Evolutionary conservation across 2,329 filamentous ascomycete species (phyloP).

Genomic region (Colletotrichum tropicale): DNA sequence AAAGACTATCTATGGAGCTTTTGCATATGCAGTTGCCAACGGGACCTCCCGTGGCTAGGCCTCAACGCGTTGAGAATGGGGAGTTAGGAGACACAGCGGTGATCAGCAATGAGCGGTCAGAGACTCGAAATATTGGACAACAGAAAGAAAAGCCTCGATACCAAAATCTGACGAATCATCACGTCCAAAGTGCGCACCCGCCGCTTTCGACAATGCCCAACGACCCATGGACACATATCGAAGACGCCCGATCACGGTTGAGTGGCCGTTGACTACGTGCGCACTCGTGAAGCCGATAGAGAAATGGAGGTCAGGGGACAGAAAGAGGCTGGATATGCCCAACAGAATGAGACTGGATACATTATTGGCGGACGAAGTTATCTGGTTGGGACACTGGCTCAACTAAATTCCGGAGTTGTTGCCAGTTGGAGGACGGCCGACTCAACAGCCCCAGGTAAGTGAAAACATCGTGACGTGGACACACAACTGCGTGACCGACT

Average conservation of each 20-base stretch:
- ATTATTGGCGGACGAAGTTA: background rate
- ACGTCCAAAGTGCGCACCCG: background rate
- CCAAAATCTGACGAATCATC: background rate
- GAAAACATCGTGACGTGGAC: background rate
- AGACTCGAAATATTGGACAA: background rate
- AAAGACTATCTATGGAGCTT: background rate
- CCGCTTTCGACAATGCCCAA: background rate
- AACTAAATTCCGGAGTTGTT: background rate
- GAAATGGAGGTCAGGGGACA: background rate
- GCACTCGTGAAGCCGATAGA: background rate
- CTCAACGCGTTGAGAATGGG: background rate
- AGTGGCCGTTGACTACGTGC: background rate
- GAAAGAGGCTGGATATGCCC: background rate
- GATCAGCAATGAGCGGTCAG: background rate
- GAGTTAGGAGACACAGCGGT: background rate
- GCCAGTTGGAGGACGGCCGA: background rate
- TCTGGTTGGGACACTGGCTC: background rate
- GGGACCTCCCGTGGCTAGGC: background rate
- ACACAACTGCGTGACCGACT: background rate
- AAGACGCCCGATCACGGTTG: background rate
- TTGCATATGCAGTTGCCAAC: background rate
- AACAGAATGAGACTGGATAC: background rate
- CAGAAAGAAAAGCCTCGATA: background rate
- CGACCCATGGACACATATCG: background rate
- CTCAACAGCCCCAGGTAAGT: background rate